Evolutionary conservation across 257 asterid species (phyloP).

Genomic region (Orobanche coerulescens): DNA sequence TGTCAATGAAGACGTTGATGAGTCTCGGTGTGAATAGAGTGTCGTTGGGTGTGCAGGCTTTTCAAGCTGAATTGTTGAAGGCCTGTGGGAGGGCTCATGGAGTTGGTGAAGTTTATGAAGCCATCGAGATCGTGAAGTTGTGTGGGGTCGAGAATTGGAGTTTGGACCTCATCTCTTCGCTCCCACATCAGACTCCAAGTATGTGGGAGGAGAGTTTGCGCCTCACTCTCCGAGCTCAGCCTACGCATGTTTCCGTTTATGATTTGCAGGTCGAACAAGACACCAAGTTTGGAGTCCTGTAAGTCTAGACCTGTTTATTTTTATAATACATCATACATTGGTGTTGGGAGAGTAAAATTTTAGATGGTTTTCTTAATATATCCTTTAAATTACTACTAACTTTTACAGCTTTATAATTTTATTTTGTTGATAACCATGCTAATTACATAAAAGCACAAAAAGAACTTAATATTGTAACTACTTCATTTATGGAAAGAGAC

Average conservation of each 20-base stretch:
- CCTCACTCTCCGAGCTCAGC: constrained; percentile 49
- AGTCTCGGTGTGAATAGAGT: constrained; percentile 75
- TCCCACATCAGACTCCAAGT: constrained; percentile 57
- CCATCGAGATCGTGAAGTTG: constrained; percentile 54
- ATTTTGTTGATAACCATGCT: no score
- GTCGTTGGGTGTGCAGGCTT: constrained; percentile 86
- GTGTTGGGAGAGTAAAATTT: no score
- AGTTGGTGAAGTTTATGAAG: constrained; percentile 57
- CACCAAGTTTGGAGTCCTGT: constrained; percentile 78
- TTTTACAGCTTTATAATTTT: no score
- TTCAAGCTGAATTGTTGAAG: constrained; percentile 70
- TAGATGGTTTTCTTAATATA: no score
- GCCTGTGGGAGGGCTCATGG: constrained; percentile 95
- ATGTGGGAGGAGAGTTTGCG: constrained; percentile 92
- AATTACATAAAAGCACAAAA: no score
- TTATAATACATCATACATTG: no score
- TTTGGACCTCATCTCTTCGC: constrained; percentile 81
- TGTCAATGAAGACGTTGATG: constrained; percentile 44
- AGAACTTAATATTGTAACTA: no score
- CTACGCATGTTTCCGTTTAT: constrained; percentile 80
- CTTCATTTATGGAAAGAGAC: no score
- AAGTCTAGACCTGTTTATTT: constrained; percentile 30
- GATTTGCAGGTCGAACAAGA: constrained; percentile 85
- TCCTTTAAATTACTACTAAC: no score
- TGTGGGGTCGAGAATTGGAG: constrained; percentile 80